Conservation (phyloP, 164 flowering plant species). For the Brasenia schreberi region DNA sequence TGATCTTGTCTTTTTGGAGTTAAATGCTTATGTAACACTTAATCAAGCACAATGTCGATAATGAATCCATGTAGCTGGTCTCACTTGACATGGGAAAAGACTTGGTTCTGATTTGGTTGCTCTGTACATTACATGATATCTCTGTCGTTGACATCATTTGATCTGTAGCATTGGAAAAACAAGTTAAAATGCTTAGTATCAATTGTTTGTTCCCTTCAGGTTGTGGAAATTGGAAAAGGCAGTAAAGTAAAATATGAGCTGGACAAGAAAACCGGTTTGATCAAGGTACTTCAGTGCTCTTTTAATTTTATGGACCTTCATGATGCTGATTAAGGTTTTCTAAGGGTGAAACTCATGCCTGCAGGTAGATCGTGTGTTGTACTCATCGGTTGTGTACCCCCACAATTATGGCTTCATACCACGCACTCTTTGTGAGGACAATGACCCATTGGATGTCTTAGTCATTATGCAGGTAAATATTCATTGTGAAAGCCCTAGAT, state of each 20-base stretch:
- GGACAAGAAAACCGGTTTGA: constrained; percentile 73
- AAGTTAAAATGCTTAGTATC: too few species aligned
- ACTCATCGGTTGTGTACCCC: constrained; percentile 90
- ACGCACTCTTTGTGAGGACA: constrained; percentile 75
- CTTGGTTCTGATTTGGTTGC: too few species aligned
- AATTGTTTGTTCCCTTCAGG: constrained; percentile 22
- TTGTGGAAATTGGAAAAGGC: constrained; percentile 78
- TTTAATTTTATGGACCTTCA: background rate
- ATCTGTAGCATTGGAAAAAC: too few species aligned
- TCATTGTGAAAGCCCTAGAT: too few species aligned
- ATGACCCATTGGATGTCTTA: constrained; percentile 91
- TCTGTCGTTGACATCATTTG: too few species aligned
- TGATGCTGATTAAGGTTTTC: constrained; percentile 1
- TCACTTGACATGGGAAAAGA: too few species aligned
- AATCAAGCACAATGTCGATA: too few species aligned
- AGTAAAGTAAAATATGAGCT: constrained; percentile 93
- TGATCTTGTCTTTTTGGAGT: too few species aligned
- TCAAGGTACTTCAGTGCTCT: constrained; percentile 26
- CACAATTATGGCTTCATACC: constrained; percentile 96
- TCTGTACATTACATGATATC: too few species aligned
- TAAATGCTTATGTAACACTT: too few species aligned
- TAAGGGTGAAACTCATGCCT: background rate
- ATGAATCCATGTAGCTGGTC: too few species aligned
- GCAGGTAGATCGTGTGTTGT: constrained; percentile 82
- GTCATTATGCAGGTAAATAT: constrained; percentile 73